These are phyloP conservation scores for Closterium sp. DNA, from an alignment of 139 green algal genomes.

Conservation along the genomic window DNA sequence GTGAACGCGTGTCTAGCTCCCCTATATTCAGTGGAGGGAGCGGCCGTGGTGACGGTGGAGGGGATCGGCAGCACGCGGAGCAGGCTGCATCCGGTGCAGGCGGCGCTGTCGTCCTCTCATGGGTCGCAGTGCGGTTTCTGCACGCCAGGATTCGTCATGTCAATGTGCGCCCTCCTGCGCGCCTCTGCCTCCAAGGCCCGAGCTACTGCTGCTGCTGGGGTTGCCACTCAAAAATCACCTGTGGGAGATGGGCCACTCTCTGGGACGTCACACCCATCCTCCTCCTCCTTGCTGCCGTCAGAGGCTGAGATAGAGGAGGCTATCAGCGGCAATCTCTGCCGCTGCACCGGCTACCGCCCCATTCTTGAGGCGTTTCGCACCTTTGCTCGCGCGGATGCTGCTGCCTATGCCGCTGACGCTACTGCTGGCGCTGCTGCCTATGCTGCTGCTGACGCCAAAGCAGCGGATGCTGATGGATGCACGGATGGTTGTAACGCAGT, in stretches of 20 bases:
- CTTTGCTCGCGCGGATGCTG: conserved; percentile 76
- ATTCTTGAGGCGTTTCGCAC: conserved; percentile 95
- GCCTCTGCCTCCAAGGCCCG: not conserved
- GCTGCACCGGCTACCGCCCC: conserved; percentile 93
- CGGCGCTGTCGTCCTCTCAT: conserved; percentile 78
- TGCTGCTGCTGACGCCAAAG: not conserved
- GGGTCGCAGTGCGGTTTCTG: conserved; percentile 97
- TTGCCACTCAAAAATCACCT: too few species aligned
- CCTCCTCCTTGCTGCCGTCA: conserved; percentile 52
- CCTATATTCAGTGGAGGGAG: conserved; percentile 87
- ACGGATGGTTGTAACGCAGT: too few species aligned
- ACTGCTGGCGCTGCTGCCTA: not conserved
- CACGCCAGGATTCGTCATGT: conserved; percentile 98
- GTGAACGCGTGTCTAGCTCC: conserved; percentile 94
- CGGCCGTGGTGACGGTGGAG: conserved; percentile 91
- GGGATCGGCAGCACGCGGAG: conserved; percentile 78
- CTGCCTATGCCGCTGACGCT: conserved; percentile 22
- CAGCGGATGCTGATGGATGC: too few species aligned
- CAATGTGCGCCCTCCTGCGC: conserved; percentile 88
- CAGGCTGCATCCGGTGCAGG: conserved; percentile 90
- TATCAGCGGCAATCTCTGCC: conserved; percentile 92
- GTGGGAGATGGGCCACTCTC: too few species aligned
- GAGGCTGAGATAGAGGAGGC: conserved; percentile 90
- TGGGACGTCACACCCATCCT: too few species aligned
- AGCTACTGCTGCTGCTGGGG: not conserved